Base-by-base conservation (phyloP, 805 yeast genomes). In the Myxozyma neotropica region DNA sequence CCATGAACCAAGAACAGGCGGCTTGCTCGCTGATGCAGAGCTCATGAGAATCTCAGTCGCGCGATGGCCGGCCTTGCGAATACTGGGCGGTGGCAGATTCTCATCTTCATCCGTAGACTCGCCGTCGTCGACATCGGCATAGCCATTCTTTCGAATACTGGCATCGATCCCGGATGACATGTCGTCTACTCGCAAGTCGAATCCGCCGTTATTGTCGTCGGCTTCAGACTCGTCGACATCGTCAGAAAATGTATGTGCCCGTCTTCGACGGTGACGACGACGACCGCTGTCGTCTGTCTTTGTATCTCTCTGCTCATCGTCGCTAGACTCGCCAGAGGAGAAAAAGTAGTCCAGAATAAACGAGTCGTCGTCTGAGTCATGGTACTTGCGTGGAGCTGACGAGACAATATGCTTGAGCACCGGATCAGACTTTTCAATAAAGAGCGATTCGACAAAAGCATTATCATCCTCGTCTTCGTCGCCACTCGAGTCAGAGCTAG, bases 31-130 rank as follows among this genome's bases (percentile, higher is more conserved):
- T 4, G 87, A 85, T 52, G 91, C 87, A 0, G 96, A 86, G 36
- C 61, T 48, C 4, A 96, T 86, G n/a, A 93, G 81, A 4, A 93
- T 89, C 73, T 93, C 98, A 64, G 93, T 91, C n/a, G 89, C 86
- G 67, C 89, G 88, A 10, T 88, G 81, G 1, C 96, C 95, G 40
- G 83, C 80, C 58, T 79, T 83, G 45, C 81, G 77, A 17, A 83
- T 78, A 2, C 87, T 78, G 4, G 87, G 83, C 2, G 84, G 84
- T 3, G 97, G 97, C 45, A 93, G 74, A 17, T 86, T 80, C n/a
- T 83, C 81, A 70, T 93, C 98, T 63, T 90, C 97, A 72, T 93
- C 99, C 0, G 99, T 94, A 15, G 96, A 89, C 68, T 92, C 97
- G 44, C 94, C 96, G 66, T 88, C 86, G 57, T 67, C 68, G 23